phyloP scores from a whole-genome alignment of 2,329 filamentous ascomycete species.

The Beauveria scarabaeidicola region DNA sequence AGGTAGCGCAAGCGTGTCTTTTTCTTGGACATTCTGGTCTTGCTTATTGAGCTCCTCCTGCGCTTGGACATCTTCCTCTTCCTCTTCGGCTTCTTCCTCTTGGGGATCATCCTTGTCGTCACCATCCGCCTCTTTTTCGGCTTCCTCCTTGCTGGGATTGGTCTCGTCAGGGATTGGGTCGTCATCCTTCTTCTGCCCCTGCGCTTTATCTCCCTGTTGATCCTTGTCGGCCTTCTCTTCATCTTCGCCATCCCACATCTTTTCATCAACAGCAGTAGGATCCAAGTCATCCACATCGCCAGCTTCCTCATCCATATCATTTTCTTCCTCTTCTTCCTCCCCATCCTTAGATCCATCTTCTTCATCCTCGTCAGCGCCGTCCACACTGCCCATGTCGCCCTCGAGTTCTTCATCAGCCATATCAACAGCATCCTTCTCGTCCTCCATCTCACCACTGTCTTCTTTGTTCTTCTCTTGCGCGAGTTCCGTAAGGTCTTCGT shows the following conservation, averaged over 20 bases:
- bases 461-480: conserved; percentile 74
- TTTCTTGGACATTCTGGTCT: conserved; percentile 71
- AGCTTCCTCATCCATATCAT: conserved; percentile 82
- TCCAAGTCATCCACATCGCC: conserved; percentile 89
- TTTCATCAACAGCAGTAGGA: conserved; percentile 86
- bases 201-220: conserved; percentile 63
- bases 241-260: conserved; percentile 92
- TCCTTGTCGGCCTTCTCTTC: conserved; percentile 71
- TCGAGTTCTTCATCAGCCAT: conserved; percentile 90
- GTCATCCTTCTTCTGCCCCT: conserved; percentile 58
- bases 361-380: conserved; percentile 53
- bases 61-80: conserved; percentile 44
- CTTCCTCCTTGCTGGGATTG: conserved; percentile 39
- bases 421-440: conserved; percentile 79
- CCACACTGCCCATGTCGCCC: conserved; percentile 64
- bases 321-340: conserved; percentile 55
- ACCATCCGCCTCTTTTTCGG: conserved; percentile 33
- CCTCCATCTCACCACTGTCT: conserved; percentile 58
- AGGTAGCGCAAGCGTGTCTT: conserved; percentile 73
- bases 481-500: conserved; percentile 86
- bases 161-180: conserved; percentile 53
- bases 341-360: conserved; percentile 53
- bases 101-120: conserved; percentile 42
- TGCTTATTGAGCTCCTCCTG: conserved; percentile 51
- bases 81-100: conserved; percentile 50